Evolutionary conservation across 495 filamentous ascomycete species (phyloP), one percentile per base, ranked within the genome.

Genomic region (Aspergillus sclerotiicarbonarius): DNA sequence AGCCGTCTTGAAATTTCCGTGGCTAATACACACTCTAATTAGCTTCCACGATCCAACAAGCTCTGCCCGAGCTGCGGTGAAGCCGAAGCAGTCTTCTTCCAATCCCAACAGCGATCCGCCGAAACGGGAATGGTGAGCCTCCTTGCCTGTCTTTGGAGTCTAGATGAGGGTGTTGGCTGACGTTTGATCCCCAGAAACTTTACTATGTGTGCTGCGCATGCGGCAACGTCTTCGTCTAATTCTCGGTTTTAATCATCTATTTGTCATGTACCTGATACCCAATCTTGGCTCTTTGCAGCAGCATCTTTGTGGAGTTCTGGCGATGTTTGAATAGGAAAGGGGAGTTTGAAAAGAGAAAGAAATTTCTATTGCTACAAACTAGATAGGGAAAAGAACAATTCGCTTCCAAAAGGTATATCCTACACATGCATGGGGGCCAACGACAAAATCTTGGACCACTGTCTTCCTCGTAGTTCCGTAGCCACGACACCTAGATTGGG

Each of bases 391-490:
- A 61, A 69, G 61, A 62, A 70, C 61, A 58, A 63, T 61, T 61
- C 69, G 70, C 72, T 76, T 66, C 66, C 61, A 59, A 57, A 48
- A 51, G 59, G 63, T 68, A 70, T 64, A 73, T 70, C 60, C 79
- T 86, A 98, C 65, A 94, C 83, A 74, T 96, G 88, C 83, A 94
- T 89, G 9, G 94, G 91, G 30, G 94, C 94, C 82, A 99, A 80
- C 58, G 90, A 96, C 71, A 99, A 78, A 64, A 99, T 97, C 83
- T 96, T 98, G 51, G 91, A 94, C 92, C 95, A 98, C 71, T 93
- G 86, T 76, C 88, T 92, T 59, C 87, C 84, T 62, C 90, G 83
- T 67, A 99, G 71, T 74, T 99, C 94, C 45, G 85, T 80, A 16
- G 91, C 93, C 31, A 96, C 91, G 45, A 96, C 83, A 57, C 91